These are phyloP conservation scores for Yarrowia sp. DNA, from an alignment of 805 yeast species.

Conservation along the genomic window DNA sequence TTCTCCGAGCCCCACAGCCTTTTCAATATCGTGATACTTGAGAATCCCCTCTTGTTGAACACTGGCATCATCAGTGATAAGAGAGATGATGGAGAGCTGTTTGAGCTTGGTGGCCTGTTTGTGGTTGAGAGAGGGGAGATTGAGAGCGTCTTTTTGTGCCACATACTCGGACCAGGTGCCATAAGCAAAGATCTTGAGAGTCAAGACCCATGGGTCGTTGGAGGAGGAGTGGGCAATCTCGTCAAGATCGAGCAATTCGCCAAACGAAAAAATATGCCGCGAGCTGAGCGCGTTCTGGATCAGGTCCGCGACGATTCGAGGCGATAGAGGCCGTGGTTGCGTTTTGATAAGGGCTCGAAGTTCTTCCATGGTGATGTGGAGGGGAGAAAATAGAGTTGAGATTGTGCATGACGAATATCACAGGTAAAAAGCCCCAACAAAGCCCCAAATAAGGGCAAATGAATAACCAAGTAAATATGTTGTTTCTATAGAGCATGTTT, in stretches of 20 bases:
- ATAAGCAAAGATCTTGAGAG: slow-evolving; percentile 30
- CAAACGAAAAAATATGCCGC: slow-evolving; percentile 4
- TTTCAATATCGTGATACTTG: slow-evolving; percentile 28
- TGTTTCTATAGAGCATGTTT: too few relatives aligned
- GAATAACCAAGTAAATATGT: too few relatives aligned
- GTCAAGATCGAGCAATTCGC: slow-evolving; percentile 3
- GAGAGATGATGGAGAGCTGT: slow-evolving; percentile 32
- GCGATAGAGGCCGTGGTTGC: slow-evolving; percentile 15
- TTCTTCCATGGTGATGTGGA: neutral
- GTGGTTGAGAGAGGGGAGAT: slow-evolving; percentile 27
- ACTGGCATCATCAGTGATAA: slow-evolving; percentile 17
- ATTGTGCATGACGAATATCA: too few relatives aligned
- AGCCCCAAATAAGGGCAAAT: too few relatives aligned
- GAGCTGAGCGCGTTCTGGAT: slow-evolving; percentile 12
- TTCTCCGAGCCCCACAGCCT: slow-evolving; percentile 26
- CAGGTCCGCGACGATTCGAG: neutral
- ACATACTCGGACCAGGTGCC: slow-evolving; percentile 31
- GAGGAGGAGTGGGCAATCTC: neutral
- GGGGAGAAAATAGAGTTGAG: neutral
- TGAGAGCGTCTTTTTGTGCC: neutral
- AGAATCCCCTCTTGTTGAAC: slow-evolving; percentile 29
- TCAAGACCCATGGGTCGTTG: slow-evolving; percentile 26
- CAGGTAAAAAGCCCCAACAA: too few relatives aligned
- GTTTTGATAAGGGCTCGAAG: slow-evolving; percentile 3
- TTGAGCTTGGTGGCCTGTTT: slow-evolving; percentile 31